A percentile compares a stretch with the other conserved stretches of the same genome.
Evolutionary conservation across 2,329 filamentous ascomycete species (phyloP).

Genomic region (Plenodomus lindquistii): DNA sequence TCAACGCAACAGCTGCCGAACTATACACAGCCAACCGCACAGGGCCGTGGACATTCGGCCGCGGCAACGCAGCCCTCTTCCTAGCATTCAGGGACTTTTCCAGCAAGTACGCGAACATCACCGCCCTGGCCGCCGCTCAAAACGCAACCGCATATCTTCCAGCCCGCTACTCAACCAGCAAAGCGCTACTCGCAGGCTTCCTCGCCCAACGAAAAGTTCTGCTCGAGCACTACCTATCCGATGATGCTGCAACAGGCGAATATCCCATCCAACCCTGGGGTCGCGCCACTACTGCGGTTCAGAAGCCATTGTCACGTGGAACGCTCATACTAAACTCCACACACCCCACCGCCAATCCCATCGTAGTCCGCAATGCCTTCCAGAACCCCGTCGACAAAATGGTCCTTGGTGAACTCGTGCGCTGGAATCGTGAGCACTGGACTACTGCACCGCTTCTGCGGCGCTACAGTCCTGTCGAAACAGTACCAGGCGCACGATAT

Average conservation of each 20-base stretch:
- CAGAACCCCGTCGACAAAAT: conserved; percentile 38
- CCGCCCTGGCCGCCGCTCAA: conserved; percentile 10
- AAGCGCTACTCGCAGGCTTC: conserved; percentile 11
- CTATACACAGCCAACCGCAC: conserved; percentile 28
- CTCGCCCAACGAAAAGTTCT: conserved; percentile 14
- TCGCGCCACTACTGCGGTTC: conserved; percentile 5
- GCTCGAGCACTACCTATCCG: conserved; percentile 3
- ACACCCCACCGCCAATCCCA: conserved; percentile 28
- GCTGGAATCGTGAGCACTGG: conserved; percentile 39
- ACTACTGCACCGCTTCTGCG: conserved; percentile 32
- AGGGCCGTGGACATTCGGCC: conserved; percentile 22
- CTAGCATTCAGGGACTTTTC: conserved; percentile 12
- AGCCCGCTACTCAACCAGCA: conserved; percentile 6
- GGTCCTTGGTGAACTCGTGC: conserved; percentile 33
- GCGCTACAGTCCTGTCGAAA: conserved; percentile 33
- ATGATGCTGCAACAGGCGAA: conserved; percentile 30
- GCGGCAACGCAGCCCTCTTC: conserved; percentile 10
- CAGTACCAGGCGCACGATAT: conserved; percentile 23
- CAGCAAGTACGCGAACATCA: conserved; percentile 6
- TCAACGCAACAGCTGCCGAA: conserved; percentile 21
- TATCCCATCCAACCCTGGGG: conserved; percentile 20
- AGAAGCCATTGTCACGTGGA: conserved; percentile 34
- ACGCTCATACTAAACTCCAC: conserved; percentile 40
- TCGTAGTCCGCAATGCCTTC: conserved; percentile 34
- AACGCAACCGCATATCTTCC: conserved; percentile 12